Base-by-base conservation (phyloP, 2,329 filamentous ascomycete species). In the Botryotinia calthae region DNA sequence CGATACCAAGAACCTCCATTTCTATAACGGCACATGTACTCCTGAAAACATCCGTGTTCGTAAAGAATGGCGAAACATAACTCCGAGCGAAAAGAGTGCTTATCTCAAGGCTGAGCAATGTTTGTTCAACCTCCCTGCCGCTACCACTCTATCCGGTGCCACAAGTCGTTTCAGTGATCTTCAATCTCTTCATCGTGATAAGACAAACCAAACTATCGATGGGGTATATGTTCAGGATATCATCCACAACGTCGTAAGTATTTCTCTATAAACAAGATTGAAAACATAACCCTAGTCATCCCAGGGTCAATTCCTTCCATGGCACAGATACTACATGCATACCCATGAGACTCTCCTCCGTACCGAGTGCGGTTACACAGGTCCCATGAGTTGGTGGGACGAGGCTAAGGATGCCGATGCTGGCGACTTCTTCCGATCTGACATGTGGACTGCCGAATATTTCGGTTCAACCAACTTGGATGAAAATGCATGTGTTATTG, bases 11-110 rank as follows among this genome's bases (percentile, higher is more conserved):
- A n/a, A 37, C n/a, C 61, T 64, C 6, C 61, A 34, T 37, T 64
- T 64, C 37, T 64, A 64, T 22, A 64, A 64, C 44, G 61, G 61
- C 6, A 40, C 61, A 6, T 64, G 61, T 28, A 64, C 37, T 40
- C 20, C 61, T 16, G 22, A 64, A 40, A 64, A n/a, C 10, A 64
- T 64, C 34, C 25, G 31, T 25, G 34, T 40, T 42, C 61, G 61
- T 16, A 64, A 64, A 40, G 61, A 64, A 40, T 64, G 37, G 61
- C 31, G 37, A n/a, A 64, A 64, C 61, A 40, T 64, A 37, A 25
- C 37, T 1, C 20, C 37, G 8, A n/a, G 25, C 18, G 22, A 64
- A n/a, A 64, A 64, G 37, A 25, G 4, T 14, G 61, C 20, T n/a
- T 64, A 64, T n/a, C 61, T 64, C 2, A 28, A 64, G 42, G 34